phyloP scores from a whole-genome alignment of 805 yeast genomes.

The Yueomyces sinensis region DNA sequence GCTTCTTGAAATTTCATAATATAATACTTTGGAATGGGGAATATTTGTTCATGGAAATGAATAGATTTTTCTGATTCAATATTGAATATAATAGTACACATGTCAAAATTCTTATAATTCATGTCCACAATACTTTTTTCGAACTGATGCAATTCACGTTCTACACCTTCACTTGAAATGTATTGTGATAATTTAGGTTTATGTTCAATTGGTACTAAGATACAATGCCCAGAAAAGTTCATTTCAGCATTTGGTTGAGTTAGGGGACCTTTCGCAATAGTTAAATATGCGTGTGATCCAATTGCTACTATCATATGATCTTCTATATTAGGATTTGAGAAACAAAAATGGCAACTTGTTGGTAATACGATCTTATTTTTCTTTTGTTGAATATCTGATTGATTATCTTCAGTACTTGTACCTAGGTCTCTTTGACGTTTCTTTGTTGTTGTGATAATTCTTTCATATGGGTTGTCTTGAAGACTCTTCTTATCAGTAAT shows the following conservation, averaged over 20 bases:
- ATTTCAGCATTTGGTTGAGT: conserved; percentile 36
- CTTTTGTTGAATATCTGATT: conserved; percentile 7
- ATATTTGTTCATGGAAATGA: conserved; percentile 65
- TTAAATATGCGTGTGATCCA: conserved; percentile 50
- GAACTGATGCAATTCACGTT: conserved; percentile 34
- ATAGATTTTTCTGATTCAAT: conserved; percentile 50
- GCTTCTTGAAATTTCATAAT: conserved; percentile 31
- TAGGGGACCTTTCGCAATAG: conserved; percentile 80
- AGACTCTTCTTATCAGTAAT: conserved; percentile 8
- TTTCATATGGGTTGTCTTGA: conserved; percentile 23
- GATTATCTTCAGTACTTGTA: too few relatives aligned
- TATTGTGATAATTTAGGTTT: conserved; percentile 30
- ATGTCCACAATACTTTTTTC: conserved; percentile 37
- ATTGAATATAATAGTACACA: conserved; percentile 53
- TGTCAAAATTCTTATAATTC: conserved; percentile 30
- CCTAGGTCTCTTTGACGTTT: conserved; percentile 4
- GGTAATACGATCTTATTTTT: conserved; percentile 37
- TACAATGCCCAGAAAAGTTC: conserved; percentile 67
- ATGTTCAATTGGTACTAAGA: conserved; percentile 71
- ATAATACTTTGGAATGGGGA: conserved; percentile 47
- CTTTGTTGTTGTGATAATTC: neutral
- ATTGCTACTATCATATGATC: conserved; percentile 72
- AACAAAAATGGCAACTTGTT: conserved; percentile 64
- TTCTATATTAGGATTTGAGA: conserved; percentile 65
- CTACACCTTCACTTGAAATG: conserved; percentile 8